Base-by-base conservation (phyloP, 1,139 yeast genomes). In the Yamadazyma triangularis region DNA sequence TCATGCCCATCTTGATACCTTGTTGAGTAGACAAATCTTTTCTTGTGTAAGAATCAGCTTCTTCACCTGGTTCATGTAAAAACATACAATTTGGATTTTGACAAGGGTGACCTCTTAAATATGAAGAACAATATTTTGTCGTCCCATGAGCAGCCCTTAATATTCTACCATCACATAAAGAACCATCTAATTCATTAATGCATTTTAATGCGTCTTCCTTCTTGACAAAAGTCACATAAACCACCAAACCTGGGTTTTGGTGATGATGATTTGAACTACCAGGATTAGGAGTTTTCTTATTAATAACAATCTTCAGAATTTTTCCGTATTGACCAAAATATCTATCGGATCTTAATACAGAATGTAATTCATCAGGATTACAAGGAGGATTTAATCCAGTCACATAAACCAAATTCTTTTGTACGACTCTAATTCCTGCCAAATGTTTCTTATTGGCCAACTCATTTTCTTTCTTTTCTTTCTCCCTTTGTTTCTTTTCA, bases 61-160 rank as follows among this genome's bases (percentile, higher is more conserved):
- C 98, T 63, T 93, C 99, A 38, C 99, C 98, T 3, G 98, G 98
- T 58, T 93, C 98, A 56, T 93, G 99, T 48, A 93, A 70, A 52
- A 91, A 93, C 98, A 93, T 93, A 70, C 99, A 93, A 54, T 88
- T 88, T 39, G 98, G 98, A 58, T 93, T 93, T 38, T 96, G 98
- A 61, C 99, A 93, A 13, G 94, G 81, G 55, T 87, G 95, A 24
- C 96, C 96, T 42, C 97, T 75, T 42, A 93, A 68, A 54, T 93
- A 93, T 2, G 95, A 83, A 11, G 96, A 87, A 58, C 99, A 93
- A 62, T 93, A 93, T 59, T 93, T 93, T 10, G 99, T 93, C 4
- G 98, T 93, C 51, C 99, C 99, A 57, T 89, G 95, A 0, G 98
- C 97, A 11, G 98, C 98, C 38, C 94, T 70, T 39, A 83, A 69